Base-by-base conservation (phyloP, 768 basidiomycete species). In the Cyclocybe aegerita region DNA sequence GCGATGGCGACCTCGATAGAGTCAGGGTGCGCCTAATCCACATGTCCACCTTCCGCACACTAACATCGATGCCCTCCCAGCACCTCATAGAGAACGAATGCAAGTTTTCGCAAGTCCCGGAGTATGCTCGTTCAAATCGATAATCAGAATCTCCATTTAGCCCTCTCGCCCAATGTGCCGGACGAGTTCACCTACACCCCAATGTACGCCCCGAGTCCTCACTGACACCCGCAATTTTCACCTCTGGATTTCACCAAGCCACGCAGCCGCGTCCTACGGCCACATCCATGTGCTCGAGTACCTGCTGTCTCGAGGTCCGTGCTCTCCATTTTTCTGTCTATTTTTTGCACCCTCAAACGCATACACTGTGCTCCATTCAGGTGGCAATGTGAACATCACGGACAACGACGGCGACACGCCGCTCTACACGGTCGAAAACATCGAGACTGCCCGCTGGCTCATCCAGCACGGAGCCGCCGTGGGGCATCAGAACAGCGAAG, bases 401-500 rank as follows among this genome's bases (percentile, higher is more conserved):
- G 94, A 97, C 64, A 76, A 75, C 46, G 94, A 97, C 62, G 90
- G 90, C 7, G 94, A 97, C 65, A 96, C 93, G 8, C 94, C 94
- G 8, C 72, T 97, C 12, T 96, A 90, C 74, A 90, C 90, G 17
- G 92, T 92, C 40, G 94, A 97, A 69, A 80, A 82, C 64, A 60
- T 90, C 37, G 80, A 85, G 52, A 88, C 88, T 0, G 93, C 94
- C 2, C 76, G 74, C 10, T 92, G 77, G 68, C 82, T 97, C 54
- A 73, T 96, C 58, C 77, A 88, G 48, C 82, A 87, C 54, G 93
- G 93, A 12, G 93, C 93, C 4, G 65, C 70, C 43, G 65, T 85
- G 23, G 72, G 80, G 60, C 69, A 75, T 56, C 74, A 70, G 54
- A 96, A 97, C 65, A 63, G 68, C 45, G 84, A 91, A 55, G 91